Percentiles rank a stretch among this genome's conserved stretches.
These are phyloP conservation scores for Carex arenaria DNA, from an alignment of 202 grass and related monocot genomes.

Conservation along the genomic window DNA sequence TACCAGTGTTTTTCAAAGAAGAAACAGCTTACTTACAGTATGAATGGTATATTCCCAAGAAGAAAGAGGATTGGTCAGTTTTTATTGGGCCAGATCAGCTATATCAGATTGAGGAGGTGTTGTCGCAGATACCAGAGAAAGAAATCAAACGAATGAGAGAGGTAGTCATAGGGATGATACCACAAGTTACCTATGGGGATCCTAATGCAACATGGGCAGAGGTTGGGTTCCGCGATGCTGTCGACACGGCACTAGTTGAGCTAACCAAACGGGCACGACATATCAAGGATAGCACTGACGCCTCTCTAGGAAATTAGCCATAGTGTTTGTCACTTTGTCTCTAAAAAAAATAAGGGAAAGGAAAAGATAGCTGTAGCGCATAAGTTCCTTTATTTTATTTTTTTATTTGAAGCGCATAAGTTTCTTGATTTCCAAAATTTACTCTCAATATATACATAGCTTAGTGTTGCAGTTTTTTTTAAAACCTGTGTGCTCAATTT, in stretches of 20 bases:
- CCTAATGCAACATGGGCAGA: constrained; percentile 4
- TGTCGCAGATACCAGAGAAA: constrained; percentile 3
- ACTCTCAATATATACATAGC: neutral
- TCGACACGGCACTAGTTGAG: constrained; percentile 26
- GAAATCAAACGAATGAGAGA: constrained; percentile 16
- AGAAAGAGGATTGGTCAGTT: constrained; percentile 24
- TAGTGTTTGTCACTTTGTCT: neutral
- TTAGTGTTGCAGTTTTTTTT: neutral
- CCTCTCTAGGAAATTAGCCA: neutral
- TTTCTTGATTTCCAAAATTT: neutral
- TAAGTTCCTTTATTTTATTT: too few relatives aligned
- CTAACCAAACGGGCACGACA: constrained; percentile 7
- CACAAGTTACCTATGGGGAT: constrained; percentile 13
- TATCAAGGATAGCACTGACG: neutral
- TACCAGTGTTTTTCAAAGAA: constrained; percentile 33
- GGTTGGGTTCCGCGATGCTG: neutral
- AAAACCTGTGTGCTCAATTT: neutral
- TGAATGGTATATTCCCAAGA: constrained; percentile 2
- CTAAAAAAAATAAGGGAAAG: neutral
- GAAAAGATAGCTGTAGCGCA: neutral
- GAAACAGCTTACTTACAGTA: constrained; percentile 30
- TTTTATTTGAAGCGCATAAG: too few relatives aligned
- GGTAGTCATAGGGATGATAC: constrained; percentile 22
- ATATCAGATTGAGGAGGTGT: constrained; percentile 6
- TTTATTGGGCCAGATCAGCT: neutral